Percentiles rank a stretch among this genome's conserved stretches.
These are phyloP conservation scores for Syzygium grande DNA, from an alignment of 345 rosid genomes.

Conservation along the genomic window DNA sequence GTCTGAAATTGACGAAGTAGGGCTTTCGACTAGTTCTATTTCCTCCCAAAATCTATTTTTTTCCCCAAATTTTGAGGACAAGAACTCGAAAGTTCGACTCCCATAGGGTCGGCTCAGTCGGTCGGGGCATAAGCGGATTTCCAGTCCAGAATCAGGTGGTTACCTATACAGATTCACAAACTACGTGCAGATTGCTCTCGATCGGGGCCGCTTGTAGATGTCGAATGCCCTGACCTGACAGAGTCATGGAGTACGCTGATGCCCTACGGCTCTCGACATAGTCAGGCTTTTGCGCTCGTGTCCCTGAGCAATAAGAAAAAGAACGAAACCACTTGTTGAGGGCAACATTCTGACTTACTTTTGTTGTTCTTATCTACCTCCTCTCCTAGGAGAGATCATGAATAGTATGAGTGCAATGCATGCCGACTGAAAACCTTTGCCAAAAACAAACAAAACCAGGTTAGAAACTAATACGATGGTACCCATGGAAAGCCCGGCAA, in stretches of 20 bases:
- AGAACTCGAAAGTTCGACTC: not conserved
- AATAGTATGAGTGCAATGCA: not conserved
- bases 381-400: not conserved
- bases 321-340: not conserved
- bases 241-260: not conserved
- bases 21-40: not conserved
- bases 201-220: not conserved
- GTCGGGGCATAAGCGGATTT: not conserved
- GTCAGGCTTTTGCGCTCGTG: not conserved
- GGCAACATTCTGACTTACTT: not conserved
- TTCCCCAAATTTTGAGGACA: not conserved
- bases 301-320: not conserved
- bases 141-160: not conserved
- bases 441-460: not conserved
- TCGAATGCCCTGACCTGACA: not conserved
- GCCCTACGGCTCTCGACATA: not conserved
- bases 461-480: not conserved
- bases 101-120: not conserved
- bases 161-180: not conserved
- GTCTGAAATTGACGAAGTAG: not conserved
- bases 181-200: not conserved
- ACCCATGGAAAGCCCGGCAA: not conserved
- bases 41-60: not conserved
- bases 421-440: not conserved
- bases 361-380: no score